Evolutionary conservation across 768 basidiomycete species (phyloP).

Genomic region (Clitopilus hobsonii): DNA sequence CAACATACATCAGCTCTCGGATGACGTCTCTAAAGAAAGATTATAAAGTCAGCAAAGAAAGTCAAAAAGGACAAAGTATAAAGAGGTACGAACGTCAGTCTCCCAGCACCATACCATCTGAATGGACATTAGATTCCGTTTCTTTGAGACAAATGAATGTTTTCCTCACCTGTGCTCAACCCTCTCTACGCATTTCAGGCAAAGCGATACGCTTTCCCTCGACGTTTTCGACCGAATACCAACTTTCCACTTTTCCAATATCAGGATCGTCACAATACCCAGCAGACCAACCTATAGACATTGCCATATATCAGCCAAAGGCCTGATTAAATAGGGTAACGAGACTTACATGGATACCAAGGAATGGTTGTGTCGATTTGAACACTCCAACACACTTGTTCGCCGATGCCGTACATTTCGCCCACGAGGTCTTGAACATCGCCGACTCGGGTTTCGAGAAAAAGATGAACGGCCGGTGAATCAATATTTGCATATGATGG

Average conservation of each 20-base stretch:
- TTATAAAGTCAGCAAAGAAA: neutral
- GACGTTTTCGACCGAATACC: too few species aligned
- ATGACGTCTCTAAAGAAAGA: neutral
- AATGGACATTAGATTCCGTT: too few species aligned
- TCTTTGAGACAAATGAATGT: too few species aligned
- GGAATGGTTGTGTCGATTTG: neutral
- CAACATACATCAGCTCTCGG: neutral
- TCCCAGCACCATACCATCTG: too few species aligned
- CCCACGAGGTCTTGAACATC: neutral
- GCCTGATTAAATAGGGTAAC: too few species aligned
- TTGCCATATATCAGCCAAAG: too few species aligned
- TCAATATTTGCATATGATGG: neutral
- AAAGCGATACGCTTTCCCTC: neutral
- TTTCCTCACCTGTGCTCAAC: neutral
- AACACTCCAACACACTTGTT: neutral
- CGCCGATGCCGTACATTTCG: neutral
- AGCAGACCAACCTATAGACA: neutral
- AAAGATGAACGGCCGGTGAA: neutral
- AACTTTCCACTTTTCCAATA: neutral
- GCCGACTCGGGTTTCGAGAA: neutral
- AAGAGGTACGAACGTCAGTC: too few species aligned
- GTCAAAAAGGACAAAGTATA: too few species aligned
- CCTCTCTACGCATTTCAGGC: neutral
- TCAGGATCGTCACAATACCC: neutral
- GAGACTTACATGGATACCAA: neutral